Evolutionary conservation across 805 yeast genomes (phyloP).

Genomic region (Yarrowia divulgata): DNA sequence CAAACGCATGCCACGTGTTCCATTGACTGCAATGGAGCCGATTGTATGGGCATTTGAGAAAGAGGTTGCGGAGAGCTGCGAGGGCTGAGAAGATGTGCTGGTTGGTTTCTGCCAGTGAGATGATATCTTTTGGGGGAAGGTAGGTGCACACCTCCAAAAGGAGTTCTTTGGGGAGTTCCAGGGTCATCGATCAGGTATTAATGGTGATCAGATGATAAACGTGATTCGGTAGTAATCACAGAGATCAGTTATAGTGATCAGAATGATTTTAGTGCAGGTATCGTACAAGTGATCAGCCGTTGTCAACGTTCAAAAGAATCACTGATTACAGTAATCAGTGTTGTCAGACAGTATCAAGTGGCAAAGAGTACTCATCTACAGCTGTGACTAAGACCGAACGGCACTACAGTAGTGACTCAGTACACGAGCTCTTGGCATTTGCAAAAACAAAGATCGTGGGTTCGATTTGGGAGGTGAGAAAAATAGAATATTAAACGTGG

Average conservation of each 20-base stretch:
- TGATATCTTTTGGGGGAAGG: not conserved
- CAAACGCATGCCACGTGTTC: not conserved
- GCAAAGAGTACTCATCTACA: not conserved
- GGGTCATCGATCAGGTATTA: no score
- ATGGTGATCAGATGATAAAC: no score
- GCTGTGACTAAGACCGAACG: not conserved
- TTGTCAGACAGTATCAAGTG: no score
- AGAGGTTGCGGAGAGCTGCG: not conserved
- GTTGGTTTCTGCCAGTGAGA: constrained; percentile 3
- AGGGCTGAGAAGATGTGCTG: not conserved
- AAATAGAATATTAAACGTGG: no score
- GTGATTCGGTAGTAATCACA: no score
- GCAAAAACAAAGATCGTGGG: not conserved
- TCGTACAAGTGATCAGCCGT: no score
- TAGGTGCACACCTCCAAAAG: not conserved
- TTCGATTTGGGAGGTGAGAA: not conserved
- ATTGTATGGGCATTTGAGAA: not conserved
- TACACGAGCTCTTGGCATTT: not conserved
- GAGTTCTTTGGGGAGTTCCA: no score
- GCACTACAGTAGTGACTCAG: not conserved
- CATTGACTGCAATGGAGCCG: constrained; percentile 1
- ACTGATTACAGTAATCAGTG: no score
- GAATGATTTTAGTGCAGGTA: no score
- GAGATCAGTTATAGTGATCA: no score
- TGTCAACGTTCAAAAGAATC: no score